Percentiles rank a stretch among this genome's conserved stretches.
These are phyloP conservation scores for Xylariaceae sp. DNA, from an alignment of 2,329 filamentous ascomycete genomes.

Conservation along the genomic window DNA sequence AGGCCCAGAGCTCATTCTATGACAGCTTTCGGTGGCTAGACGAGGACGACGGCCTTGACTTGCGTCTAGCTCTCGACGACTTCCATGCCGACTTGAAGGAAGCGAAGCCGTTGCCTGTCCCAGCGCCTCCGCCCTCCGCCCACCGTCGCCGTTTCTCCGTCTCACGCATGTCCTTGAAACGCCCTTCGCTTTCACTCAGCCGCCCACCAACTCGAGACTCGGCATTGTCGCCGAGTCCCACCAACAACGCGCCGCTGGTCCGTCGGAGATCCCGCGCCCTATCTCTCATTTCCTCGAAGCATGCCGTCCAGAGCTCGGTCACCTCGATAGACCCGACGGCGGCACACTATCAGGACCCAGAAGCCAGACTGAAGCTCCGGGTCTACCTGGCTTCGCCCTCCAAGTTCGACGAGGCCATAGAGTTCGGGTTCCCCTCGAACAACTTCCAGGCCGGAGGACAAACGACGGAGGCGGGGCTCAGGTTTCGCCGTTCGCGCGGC, in stretches of 20 bases:
- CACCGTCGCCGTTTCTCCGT: constrained; percentile 68
- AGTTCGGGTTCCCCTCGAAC: constrained; percentile 79
- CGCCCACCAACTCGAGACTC: constrained; percentile 39
- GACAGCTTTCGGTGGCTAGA: constrained; percentile 70
- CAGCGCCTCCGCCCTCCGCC: constrained; percentile 43
- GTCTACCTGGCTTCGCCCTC: constrained; percentile 82
- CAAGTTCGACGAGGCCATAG: constrained; percentile 91
- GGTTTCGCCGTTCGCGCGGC: background rate
- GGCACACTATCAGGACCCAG: constrained; percentile 82
- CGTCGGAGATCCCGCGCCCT: constrained; percentile 48
- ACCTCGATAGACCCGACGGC: constrained; percentile 61
- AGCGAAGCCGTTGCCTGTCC: constrained; percentile 35
- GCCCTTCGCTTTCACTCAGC: constrained; percentile 42
- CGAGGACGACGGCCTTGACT: constrained; percentile 62
- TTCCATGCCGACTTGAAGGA: constrained; percentile 58
- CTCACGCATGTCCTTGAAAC: constrained; percentile 55
- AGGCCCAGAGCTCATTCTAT: constrained; percentile 48
- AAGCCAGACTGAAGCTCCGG: constrained; percentile 77
- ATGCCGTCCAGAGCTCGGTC: constrained; percentile 35
- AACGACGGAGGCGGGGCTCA: background rate
- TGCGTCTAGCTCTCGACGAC: constrained; percentile 59
- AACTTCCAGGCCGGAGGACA: constrained; percentile 26
- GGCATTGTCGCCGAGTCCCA: constrained; percentile 20
- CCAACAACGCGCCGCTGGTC: constrained; percentile 27
- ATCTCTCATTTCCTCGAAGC: constrained; percentile 44